Evolutionary conservation across 345 rosid genomes (phyloP), one percentile per base, ranked within the genome.

Genomic region (Bretschneidera sinensis): DNA sequence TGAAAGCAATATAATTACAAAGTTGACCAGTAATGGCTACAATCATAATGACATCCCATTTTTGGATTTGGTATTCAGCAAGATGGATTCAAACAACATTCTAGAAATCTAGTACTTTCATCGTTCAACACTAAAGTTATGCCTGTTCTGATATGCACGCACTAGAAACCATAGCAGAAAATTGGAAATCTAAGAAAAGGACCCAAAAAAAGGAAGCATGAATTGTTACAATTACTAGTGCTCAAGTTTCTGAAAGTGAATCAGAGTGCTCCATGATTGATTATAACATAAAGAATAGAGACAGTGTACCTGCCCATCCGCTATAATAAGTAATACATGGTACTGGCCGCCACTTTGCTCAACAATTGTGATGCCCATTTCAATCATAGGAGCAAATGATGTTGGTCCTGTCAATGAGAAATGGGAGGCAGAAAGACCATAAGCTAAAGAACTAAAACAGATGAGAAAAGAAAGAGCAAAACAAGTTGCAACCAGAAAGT

Each of bases 321-420:
- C 90, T 62, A 84, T 84, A 63, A 84, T 84, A 61, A 84, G 23
- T 57, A 84, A 72, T 48, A 84, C 90, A 47, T 84, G 90, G 81
- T 81, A 84, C 52, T 84, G 90, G n/a, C 87, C 87, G 21, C 79
- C 81, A 68, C 87, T 82, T 55, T 85, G 74, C 74, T 85, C 83
- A 52, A 85, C 85, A 45, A 80, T 82, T 0, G 83, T 79, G 61
- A 78, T 74, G 57, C 79, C 85, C 91, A 80, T 82, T 60, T 85
- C 85, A 43, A 82, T 74, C 48, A 76, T 64, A 33, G 87, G 91
- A 31, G 87, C 80, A 70, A 85, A 85, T 24, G 87, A 82, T 18
- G 85, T 85, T 14, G 90, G 85, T n/a, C 90, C 89, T 81, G 68
- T 39, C 25, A 59, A 48, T 48, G 19, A 25, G 16, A 22, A 21